Evolutionary conservation across 768 basidiomycete genomes (phyloP), one percentile per base, ranked within the genome.

Genomic region (Xerocomus brunneocitrinus): DNA sequence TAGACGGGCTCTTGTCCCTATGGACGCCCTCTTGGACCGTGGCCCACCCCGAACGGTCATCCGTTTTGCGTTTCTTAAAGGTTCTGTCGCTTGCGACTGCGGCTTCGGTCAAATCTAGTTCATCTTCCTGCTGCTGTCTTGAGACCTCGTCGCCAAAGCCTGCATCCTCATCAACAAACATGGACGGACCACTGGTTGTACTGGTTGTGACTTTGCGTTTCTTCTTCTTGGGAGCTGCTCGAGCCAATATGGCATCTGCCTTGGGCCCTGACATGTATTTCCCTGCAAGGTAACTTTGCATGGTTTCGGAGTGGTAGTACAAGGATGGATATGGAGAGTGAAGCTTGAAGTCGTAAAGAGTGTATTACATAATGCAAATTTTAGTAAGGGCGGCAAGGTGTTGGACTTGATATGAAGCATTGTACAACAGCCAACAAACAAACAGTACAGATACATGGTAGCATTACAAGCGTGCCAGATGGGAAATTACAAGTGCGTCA

Each of bases 241-340:
- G 82, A 4, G 93, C 76, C 8, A 98, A 77, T 57, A 98, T 98
- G 6, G 92, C 94, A 60, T 98, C 95, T 2, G 95, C 93, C 64
- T 98, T 98, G 0, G 91, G 84, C 1, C 95, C 95, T 5, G 93
- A 85, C 94, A 98, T 95, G 74, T 98, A 98, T 57, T 90, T 91
- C 58, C 86, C 80, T 0, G 91, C 91, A 16, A 95, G 79, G 67
- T 95, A 95, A 24, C 89, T 77, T 67, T 92, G 86, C 74, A 95
- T 79, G 38, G 58, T 63, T 40, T 25, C 16, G 22, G 8, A 24
- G 42, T 45, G 1, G 31, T 30, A 9, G 24, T 9, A 41, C 44
- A 35, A 16, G 10, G 19, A 32, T 10, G 22, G 48, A 34, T 34
- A 19, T 19, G 19, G 19, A 34, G 8, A 34, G 27, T 46, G 30